Conservation (phyloP, 805 yeast genomes). For the Torulaspora quercuum region DNA sequence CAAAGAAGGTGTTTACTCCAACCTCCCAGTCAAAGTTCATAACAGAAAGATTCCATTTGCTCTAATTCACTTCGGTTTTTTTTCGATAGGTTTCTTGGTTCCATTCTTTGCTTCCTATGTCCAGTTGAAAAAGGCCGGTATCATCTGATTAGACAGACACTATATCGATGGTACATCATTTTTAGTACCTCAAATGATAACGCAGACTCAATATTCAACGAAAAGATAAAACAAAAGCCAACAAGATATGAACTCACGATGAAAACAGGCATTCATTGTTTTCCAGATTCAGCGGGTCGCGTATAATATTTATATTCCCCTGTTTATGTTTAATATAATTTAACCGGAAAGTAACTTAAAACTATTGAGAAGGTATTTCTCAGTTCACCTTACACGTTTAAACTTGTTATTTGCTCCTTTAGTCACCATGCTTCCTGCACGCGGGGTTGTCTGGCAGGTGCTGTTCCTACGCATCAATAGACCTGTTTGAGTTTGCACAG, state of each 20-base stretch:
- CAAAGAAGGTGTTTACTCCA: conserved; percentile 82
- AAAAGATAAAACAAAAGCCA: conserved; percentile 2
- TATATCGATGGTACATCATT: neutral
- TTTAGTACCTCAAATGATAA: conserved; percentile 1
- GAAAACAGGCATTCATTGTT: neutral
- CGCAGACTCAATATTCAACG: conserved; percentile 9
- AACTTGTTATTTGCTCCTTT: conserved; percentile 11
- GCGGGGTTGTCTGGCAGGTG: conserved; percentile 5
- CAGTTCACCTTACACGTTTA: conserved; percentile 9
- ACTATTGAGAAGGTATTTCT: too few relatives aligned
- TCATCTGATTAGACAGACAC: conserved; percentile 9
- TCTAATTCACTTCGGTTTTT: conserved; percentile 74
- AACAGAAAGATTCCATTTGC: conserved; percentile 88
- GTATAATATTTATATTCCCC: conserved; percentile 11
- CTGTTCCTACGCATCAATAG: conserved; percentile 14
- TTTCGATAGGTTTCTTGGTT: conserved; percentile 63
- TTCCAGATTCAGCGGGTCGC: conserved; percentile 6
- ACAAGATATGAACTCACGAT: conserved; percentile 2
- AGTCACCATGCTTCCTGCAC: conserved; percentile 1
- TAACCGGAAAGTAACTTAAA: conserved; percentile 6
- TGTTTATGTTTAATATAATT: conserved; percentile 10
- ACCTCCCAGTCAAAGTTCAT: conserved; percentile 92
- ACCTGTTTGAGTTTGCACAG: conserved; percentile 12
- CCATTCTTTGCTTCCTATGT: conserved; percentile 79
- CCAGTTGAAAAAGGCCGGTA: conserved; percentile 87